Evolutionary conservation across 2,329 filamentous ascomycete genomes (phyloP), one percentile per base, ranked within the genome.

Genomic region (Trichoderma atrobrunneum): DNA sequence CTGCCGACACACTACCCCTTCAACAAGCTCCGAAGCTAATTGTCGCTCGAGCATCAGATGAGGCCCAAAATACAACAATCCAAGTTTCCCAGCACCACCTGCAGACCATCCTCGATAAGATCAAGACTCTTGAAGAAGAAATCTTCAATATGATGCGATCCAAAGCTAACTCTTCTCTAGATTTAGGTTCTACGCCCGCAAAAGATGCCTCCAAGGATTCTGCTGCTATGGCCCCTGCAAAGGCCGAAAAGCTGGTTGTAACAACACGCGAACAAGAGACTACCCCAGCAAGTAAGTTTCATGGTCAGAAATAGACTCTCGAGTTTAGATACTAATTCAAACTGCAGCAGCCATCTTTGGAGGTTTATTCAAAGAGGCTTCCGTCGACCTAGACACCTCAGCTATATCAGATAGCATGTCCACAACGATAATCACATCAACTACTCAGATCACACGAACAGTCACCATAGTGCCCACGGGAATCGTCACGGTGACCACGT

Each of bases 91-190:
- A 75, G 30, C 69, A 75, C 28, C 75, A 75, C 24, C 61, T 81
- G 7, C 62, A 76, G 5, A 73, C 76, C 32, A 76, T 81, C 24
- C 74, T 81, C 7, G 71, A 75, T 54, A 78, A 79, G 70, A 76
- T 81, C 61, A 74, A 77, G 43, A 69, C 51, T 2, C 74, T 81
- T 1, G 75, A 80, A 68, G 71, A 75, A 21, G 76, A 81, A 72
- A 78, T 81, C 18, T 69, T 73, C 26, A 73, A 54, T 21, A 74
- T 80, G 75, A 61, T 81, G 14, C 71, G 76, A 24, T 70, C 65
- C 30, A 51, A n/a, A 28, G 21, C 60, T 63, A 26, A 71, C 21
- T 54, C 51, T 57, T 43, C 54, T 39, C 18, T 43, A 66, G 18
- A 48, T 10, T 62, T 43, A 16, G 28, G n/a, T 21, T 39, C 34